Percentiles rank a stretch among this genome's conserved stretches.
Evolutionary conservation across 352 stramenopile species (phyloP).

Genomic region (Plasmopara muralis): DNA sequence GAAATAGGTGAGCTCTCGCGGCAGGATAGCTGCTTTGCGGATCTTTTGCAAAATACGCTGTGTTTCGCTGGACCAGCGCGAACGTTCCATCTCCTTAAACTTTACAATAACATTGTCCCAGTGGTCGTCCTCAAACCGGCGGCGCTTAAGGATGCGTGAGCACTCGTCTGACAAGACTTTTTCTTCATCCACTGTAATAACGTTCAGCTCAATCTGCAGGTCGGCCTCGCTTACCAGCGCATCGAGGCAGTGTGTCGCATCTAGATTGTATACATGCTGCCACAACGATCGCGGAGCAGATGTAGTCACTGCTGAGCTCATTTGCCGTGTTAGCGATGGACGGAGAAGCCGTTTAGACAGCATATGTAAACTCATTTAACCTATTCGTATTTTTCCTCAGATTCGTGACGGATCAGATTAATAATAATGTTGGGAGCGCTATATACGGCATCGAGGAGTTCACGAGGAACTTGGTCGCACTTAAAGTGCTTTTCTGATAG

Average conservation of each 20-base stretch:
- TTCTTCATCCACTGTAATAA: slow-evolving; percentile 75
- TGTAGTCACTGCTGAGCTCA: neutral
- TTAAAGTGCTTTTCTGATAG: slow-evolving; percentile 25
- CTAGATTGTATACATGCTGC: slow-evolving; percentile 37
- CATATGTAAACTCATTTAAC: no score
- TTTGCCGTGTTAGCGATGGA: no score
- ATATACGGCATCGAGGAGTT: slow-evolving; percentile 35
- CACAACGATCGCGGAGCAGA: slow-evolving; percentile 17
- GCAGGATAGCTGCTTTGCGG: slow-evolving; percentile 49
- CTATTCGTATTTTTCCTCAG: neutral
- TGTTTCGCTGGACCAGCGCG: slow-evolving; percentile 69
- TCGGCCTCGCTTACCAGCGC: slow-evolving; percentile 49
- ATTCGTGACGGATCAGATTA: slow-evolving; percentile 26
- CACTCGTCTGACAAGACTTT: slow-evolving; percentile 64
- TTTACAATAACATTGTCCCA: slow-evolving; percentile 86
- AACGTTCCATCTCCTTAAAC: slow-evolving; percentile 86
- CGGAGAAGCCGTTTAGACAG: no score
- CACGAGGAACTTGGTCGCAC: slow-evolving; percentile 26
- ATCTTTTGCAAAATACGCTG: slow-evolving; percentile 56
- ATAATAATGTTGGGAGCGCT: slow-evolving; percentile 38
- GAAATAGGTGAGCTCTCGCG: slow-evolving; percentile 58
- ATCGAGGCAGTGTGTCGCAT: slow-evolving; percentile 53
- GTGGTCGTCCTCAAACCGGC: slow-evolving; percentile 75
- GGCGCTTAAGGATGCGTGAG: slow-evolving; percentile 45
- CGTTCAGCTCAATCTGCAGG: slow-evolving; percentile 54